Base-by-base conservation (phyloP, 106 monocot species). In the Dactylorhiza incarnata region DNA sequence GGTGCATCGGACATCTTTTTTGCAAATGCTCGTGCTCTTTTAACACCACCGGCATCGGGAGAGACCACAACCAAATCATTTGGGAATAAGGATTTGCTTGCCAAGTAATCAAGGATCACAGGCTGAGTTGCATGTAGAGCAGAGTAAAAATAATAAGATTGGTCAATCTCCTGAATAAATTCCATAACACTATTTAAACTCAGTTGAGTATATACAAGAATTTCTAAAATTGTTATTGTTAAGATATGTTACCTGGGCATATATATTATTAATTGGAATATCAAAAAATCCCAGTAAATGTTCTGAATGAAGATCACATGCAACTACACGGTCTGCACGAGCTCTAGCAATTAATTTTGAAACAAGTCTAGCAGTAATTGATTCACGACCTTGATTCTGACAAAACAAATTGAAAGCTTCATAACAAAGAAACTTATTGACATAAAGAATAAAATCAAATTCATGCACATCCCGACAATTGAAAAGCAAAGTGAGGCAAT, bases 1-100 rank as follows among this genome's bases (percentile, higher is more conserved):
- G 86, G 89, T 44, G 89, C 86, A 82, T 89, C 89, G 11, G 84
- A 86, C 75, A 89, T 73, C 76, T 86, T 89, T 62, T 89, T 89
- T 25, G 89, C 89, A 86, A 89, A 89, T 73, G 76, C 82, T 72
- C 89, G 86, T 24, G 89, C 89, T 72, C 89, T 75, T 49, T 84
- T 84, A 84, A 86, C 86, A 37, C 89, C 89, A 48, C 86, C 89
- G 55, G 86, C 89, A 80, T 89, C 89, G 69, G 89, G 89, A 61
- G 89, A 89, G 53, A 89, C 86, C 17, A 89, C 89, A 9, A 89
- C 89, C 62, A 89, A 12, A 29, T 89, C 89, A n/a, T 84, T 70
- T 45, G 81, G 50, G 68, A 69, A 67, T 7, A 86, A 79, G 23
- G n/a, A 81, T 66, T 89, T 86, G 58, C 89, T 89, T 15, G 84